A percentile compares a stretch with the other conserved stretches of the same genome.
Conservation (phyloP, 2,329 filamentous ascomycete species). For the Neofusicoccum kwambonambiense region DNA sequence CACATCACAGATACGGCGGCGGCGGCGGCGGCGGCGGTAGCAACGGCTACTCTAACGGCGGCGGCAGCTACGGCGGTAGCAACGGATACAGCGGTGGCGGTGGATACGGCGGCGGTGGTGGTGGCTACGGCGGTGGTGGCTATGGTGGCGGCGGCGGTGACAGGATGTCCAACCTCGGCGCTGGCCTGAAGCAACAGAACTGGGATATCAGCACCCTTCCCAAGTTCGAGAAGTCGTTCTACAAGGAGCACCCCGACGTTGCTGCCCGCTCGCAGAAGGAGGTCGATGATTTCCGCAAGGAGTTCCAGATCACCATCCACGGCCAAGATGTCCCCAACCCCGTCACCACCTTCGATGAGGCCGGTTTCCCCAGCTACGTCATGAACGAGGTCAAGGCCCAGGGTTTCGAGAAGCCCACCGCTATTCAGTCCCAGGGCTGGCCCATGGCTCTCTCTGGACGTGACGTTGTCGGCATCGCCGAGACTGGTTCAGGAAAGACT, state of each 20-base stretch:
- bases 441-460: slow-evolving; percentile 98
- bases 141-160: slow-evolving; percentile 63
- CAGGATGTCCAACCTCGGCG: slow-evolving; percentile 88
- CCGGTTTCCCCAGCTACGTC: slow-evolving; percentile 93
- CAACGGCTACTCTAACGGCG: slow-evolving; percentile 26
- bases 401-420: slow-evolving; percentile 88
- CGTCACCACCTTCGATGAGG: slow-evolving; percentile 96
- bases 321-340: slow-evolving; percentile 84
- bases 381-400: slow-evolving; percentile 99
- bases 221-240: slow-evolving; percentile 99
- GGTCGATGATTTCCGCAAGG: slow-evolving; percentile 82
- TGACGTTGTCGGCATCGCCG: slow-evolving; percentile 97
- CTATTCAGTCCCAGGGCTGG: slow-evolving; percentile 98
- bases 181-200: slow-evolving; percentile 79
- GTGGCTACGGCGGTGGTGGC: slow-evolving; percentile 29
- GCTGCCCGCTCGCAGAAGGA: slow-evolving; percentile 71
- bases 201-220: slow-evolving; percentile 81
- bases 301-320: slow-evolving; percentile 79
- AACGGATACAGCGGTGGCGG: slow-evolving; percentile 27
- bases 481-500: slow-evolving; percentile 99
- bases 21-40: slow-evolving; percentile 17
- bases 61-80: slow-evolving; percentile 24
- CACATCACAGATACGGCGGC: neutral
- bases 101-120: slow-evolving; percentile 26
- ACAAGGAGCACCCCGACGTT: slow-evolving; percentile 89